These are phyloP conservation scores for Phytopythium delawarense DNA, from an alignment of 352 stramenopile genomes.

Conservation along the genomic window DNA sequence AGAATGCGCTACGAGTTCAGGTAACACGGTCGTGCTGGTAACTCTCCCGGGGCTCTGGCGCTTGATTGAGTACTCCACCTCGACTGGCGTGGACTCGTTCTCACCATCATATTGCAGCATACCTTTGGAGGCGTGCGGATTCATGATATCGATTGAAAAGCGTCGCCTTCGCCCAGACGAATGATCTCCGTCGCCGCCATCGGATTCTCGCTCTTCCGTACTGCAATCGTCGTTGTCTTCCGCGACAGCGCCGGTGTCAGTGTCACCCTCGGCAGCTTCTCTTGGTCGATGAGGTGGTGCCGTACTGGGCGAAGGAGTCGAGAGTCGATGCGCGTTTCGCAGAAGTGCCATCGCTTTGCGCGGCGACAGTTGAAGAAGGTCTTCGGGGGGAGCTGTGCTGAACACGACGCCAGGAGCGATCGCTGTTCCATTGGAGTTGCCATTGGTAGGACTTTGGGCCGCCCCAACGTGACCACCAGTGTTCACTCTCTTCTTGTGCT, in stretches of 20 bases:
- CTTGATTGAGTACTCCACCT: slow-evolving; percentile 5
- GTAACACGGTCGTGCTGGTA: background rate
- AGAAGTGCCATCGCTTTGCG: slow-evolving; percentile 32
- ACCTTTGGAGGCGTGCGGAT: background rate
- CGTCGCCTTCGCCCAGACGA: background rate
- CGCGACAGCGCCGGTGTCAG: background rate
- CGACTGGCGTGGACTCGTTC: background rate
- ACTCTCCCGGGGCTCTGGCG: background rate
- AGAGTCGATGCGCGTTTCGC: slow-evolving; percentile 18
- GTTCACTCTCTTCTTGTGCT: slow-evolving; percentile 1
- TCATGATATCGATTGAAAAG: background rate
- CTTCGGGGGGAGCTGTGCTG: slow-evolving; percentile 25
- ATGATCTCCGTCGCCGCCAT: background rate
- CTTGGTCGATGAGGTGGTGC: background rate
- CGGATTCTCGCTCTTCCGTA: background rate
- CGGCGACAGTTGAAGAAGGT: slow-evolving; percentile 21
- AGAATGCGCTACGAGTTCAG: background rate
- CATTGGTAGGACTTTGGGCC: background rate
- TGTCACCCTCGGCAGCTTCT: background rate
- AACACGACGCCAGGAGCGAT: slow-evolving; percentile 32
- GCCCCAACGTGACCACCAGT: background rate
- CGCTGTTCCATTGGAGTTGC: background rate
- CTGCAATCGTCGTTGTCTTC: background rate
- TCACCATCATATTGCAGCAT: background rate
- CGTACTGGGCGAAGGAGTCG: background rate